Evolutionary conservation across 495 filamentous ascomycete species (phyloP).

Genomic region (Umbilicaria muhlenbergii): DNA sequence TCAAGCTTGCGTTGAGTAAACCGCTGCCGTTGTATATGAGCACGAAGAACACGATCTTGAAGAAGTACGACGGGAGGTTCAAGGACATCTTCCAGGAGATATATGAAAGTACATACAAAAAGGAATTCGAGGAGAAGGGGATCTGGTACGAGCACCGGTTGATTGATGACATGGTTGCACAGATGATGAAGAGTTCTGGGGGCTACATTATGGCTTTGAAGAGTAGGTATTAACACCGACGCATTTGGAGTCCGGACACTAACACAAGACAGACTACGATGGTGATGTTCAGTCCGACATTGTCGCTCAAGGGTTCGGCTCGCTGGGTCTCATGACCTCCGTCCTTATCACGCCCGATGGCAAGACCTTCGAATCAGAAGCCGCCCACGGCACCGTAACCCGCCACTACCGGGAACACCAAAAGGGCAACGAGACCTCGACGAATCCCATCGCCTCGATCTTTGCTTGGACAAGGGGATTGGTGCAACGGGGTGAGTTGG

Average conservation of each 20-base stretch:
- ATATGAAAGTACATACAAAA: slow-evolving; percentile 75
- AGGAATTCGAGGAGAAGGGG: slow-evolving; percentile 70
- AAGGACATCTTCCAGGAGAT: slow-evolving; percentile 99
- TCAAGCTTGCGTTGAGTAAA: slow-evolving; percentile 87
- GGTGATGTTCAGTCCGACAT: slow-evolving; percentile 98
- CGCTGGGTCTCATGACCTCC: slow-evolving; percentile 95
- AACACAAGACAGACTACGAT: slow-evolving; percentile 60
- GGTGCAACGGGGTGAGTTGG: slow-evolving; percentile 79
- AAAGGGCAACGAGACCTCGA: slow-evolving; percentile 90
- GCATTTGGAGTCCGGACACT: background rate
- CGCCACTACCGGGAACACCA: slow-evolving; percentile 98
- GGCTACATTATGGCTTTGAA: slow-evolving; percentile 96
- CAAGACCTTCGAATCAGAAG: slow-evolving; percentile 92
- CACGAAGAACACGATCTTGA: slow-evolving; percentile 99
- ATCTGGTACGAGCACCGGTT: slow-evolving; percentile 99
- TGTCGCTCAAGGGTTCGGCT: slow-evolving; percentile 95
- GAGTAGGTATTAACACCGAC: slow-evolving; percentile 39
- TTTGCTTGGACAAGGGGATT: slow-evolving; percentile 97
- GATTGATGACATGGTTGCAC: slow-evolving; percentile 99
- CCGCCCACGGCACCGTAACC: slow-evolving; percentile 95
- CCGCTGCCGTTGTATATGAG: slow-evolving; percentile 87
- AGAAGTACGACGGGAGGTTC: slow-evolving; percentile 96
- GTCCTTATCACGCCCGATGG: slow-evolving; percentile 91
- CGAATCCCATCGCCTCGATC: slow-evolving; percentile 96
- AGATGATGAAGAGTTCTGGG: slow-evolving; percentile 97